Base-by-base conservation (phyloP, 2,329 filamentous ascomycete genomes). In the Aspergillus melleus region DNA sequence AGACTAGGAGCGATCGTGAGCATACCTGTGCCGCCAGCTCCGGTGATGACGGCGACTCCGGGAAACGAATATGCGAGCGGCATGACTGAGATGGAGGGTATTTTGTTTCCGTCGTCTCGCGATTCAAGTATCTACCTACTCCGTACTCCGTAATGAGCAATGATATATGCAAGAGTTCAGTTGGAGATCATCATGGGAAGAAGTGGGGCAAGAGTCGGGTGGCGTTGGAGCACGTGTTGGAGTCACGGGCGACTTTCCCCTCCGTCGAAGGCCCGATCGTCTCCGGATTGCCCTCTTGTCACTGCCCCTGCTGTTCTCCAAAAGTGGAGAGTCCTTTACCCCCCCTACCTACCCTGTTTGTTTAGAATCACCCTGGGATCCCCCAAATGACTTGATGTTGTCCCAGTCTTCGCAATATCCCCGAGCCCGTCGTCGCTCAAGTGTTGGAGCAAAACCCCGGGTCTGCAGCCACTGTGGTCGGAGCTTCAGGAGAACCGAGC, bases 41-140 rank as follows among this genome's bases (percentile, higher is more conserved):
- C 81, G 0, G 81, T 83, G 52, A 83, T 70, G 19, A 82, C 66
- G 5, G 77, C 80, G 11, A 81, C 79, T 6, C 80, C 80, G 4
- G 79, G 79, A 52, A 82, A 78, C 4, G 58, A 61, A 54, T 57
- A 64, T 4, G 32, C 24, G 32, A 42, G 52, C 26, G 60, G 50
- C 59, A 66, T 65, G 11, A 29, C 20, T 42, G 46, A 20, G 32
- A 10, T 42, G 20, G 24, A 36, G 10, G 19, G 9, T 16, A 39
- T 22, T 22, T 3, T 22, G 22, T 22, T 22, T 22, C 3, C 3
- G 22, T 22, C 4, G 22, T 22, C 22, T 22, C 22, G 4, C 22
- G 22, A 22, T 22, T 22, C 22, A 22, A 22, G 22, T 22, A 22
- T 22, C 22, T 22, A 22, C 3, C 3, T 22, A 22, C 22, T 2